Conservation (phyloP, 306 rosid genomes). For the Cucumis melo region DNA sequence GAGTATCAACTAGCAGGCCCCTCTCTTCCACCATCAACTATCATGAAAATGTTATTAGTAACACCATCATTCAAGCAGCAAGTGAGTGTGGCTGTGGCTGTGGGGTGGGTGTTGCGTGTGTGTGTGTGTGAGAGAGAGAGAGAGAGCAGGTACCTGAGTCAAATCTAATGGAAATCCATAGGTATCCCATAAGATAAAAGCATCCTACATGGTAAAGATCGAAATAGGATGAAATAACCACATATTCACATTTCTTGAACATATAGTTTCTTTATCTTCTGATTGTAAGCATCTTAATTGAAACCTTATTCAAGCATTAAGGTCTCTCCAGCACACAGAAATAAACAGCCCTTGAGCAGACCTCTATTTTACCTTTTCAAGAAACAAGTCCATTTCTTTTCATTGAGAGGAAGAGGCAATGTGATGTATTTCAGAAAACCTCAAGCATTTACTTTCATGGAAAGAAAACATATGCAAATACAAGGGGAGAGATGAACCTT, state of each 20-base stretch:
- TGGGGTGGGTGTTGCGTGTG: neutral
- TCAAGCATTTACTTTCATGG: neutral
- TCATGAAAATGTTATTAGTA: conserved; percentile 3
- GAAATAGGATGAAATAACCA: conserved; percentile 17
- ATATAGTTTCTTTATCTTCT: neutral
- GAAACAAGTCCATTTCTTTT: neutral
- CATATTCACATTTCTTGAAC: neutral
- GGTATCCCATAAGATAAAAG: conserved; percentile 94
- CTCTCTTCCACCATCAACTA: conserved; percentile 98
- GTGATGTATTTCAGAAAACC: neutral
- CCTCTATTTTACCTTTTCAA: neutral
- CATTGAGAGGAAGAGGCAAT: neutral
- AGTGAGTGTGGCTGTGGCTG: neutral
- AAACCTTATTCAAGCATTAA: neutral
- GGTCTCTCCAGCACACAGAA: neutral
- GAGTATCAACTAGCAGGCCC: conserved; percentile 60
- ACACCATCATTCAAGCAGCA: neutral
- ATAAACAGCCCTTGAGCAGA: neutral
- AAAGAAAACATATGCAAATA: neutral
- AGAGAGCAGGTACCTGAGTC: conserved; percentile 56
- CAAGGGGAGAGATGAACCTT: neutral
- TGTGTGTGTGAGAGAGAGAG: neutral
- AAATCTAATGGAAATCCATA: conserved; percentile 92
- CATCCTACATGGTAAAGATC: conserved; percentile 52
- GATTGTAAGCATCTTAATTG: neutral